Evolutionary conservation across 148 eudicot species (phyloP), one percentile per base, ranked within the genome.

Genomic region (Euryodendron excelsum): DNA sequence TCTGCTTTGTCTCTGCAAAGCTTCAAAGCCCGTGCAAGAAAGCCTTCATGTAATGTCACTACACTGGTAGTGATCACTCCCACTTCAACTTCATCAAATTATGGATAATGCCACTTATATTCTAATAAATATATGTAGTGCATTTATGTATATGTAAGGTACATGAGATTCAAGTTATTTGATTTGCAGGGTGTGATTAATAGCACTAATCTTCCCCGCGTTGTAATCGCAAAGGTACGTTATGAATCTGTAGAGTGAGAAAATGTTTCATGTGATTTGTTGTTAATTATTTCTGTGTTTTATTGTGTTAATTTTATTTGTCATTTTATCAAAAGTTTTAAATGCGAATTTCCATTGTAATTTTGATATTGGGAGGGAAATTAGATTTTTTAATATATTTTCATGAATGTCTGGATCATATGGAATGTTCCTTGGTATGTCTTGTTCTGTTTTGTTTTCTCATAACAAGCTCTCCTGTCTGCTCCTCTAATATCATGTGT

Each of bases 1-100:
- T 74, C 79, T 27, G 82, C 61, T 74, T 83, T 81, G 77, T 82
- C 89, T 21, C 36, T 72, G n/a, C 87, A 78, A 28, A 79, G 79
- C 77, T 72, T 83, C 77, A 83, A 82, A 72, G 21, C 80, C 71
- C 58, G 79, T 62, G 69, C 75, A 20, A 73, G 70, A 50, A 84
- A 77, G 68, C 68, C 82, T 75, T 77, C 87, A 45, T 77, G 76
- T 37, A 50, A 0, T 80, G 52, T 83, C 68, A 74, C 73, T 48
- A 58, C 74, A 34, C 36, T 73, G 90, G 96, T 91, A 88, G 48
- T 25, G 5, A 21, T 30, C 47, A 56, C 5, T 50, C 62, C 4
- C 17, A 21, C 55, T 41, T 31, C 37, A 61, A 18, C 5, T 14
- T 27, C 18, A 36, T 21, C 15, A 64, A 3, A 5, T 14, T 0